Evolutionary conservation across 345 rosid species (phyloP).

Genomic region (Gynandropsis gynandra): DNA sequence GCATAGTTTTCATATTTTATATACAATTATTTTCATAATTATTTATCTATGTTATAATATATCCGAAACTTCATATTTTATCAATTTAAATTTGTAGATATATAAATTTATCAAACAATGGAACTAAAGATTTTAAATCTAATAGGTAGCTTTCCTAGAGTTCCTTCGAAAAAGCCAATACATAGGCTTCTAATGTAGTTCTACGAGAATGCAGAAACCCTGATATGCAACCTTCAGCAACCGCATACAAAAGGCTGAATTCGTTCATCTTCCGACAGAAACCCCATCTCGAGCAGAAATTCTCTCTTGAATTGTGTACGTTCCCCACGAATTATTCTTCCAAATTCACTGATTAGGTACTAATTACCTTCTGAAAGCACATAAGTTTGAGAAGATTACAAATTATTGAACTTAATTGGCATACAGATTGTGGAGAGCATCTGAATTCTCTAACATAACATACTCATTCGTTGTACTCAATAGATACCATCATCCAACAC

Average conservation of each 20-base stretch:
- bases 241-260: constrained; percentile 16
- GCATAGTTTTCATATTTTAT: too few species aligned
- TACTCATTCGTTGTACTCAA: background rate
- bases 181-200: too few species aligned
- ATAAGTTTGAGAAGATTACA: constrained; percentile 6
- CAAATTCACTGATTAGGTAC: constrained; percentile 14
- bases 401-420: background rate
- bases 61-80: too few species aligned
- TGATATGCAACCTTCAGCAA: background rate
- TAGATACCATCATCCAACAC: constrained; percentile 1
- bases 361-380: background rate
- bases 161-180: too few species aligned
- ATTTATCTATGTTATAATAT: too few species aligned
- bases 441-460: constrained; percentile 1
- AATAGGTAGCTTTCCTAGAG: too few species aligned
- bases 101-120: too few species aligned
- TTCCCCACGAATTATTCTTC: constrained; percentile 11
- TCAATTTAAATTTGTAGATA: too few species aligned
- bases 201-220: background rate
- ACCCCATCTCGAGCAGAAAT: constrained; percentile 9
- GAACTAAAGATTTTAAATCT: too few species aligned
- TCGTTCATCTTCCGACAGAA: constrained; percentile 15
- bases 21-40: too few species aligned
- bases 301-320: constrained; percentile 2
- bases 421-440: too few species aligned